A percentile compares a stretch with the other conserved stretches of the same genome.
These are phyloP conservation scores for Hymenoscyphus infarciens DNA, from an alignment of 2,329 filamentous ascomycete genomes.

Conservation along the genomic window DNA sequence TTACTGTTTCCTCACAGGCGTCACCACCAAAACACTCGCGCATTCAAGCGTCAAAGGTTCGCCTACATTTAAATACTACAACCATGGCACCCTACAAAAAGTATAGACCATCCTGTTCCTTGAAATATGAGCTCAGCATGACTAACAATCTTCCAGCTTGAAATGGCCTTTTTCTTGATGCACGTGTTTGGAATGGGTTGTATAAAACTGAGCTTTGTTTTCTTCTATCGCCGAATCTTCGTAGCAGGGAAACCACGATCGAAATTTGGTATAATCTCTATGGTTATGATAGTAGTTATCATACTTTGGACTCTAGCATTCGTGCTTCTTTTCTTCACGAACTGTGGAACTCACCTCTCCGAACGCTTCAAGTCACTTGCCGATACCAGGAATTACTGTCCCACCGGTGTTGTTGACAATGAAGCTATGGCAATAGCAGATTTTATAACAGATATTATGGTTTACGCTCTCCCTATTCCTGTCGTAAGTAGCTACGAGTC, in stretches of 20 bases:
- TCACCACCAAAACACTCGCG: background rate
- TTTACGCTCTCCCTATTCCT: slow-evolving; percentile 3
- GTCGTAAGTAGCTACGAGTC: background rate
- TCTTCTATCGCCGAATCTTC: slow-evolving; percentile 6
- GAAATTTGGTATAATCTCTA: background rate
- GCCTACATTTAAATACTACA: background rate
- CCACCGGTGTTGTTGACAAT: background rate
- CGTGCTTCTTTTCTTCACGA: background rate
- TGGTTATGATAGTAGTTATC: background rate
- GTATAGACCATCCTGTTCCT: background rate
- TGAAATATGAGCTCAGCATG: background rate
- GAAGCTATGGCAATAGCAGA: slow-evolving; percentile 1
- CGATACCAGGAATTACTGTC: background rate
- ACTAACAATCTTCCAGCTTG: background rate
- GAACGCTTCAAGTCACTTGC: background rate
- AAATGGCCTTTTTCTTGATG: slow-evolving; percentile 4
- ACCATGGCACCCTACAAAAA: slow-evolving; percentile 4
- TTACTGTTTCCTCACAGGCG: background rate
- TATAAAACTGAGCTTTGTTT: slow-evolving; percentile 3
- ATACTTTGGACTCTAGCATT: slow-evolving; percentile 5
- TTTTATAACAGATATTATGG: slow-evolving; percentile 1
- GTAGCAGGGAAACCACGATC: slow-evolving; percentile 1
- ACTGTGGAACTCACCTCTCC: background rate
- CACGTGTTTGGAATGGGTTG: background rate
- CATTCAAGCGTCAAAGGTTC: slow-evolving; percentile 1